Evolutionary conservation across 108 stramenopile species (phyloP).

Genomic region (Chaetoceros muelleri): DNA sequence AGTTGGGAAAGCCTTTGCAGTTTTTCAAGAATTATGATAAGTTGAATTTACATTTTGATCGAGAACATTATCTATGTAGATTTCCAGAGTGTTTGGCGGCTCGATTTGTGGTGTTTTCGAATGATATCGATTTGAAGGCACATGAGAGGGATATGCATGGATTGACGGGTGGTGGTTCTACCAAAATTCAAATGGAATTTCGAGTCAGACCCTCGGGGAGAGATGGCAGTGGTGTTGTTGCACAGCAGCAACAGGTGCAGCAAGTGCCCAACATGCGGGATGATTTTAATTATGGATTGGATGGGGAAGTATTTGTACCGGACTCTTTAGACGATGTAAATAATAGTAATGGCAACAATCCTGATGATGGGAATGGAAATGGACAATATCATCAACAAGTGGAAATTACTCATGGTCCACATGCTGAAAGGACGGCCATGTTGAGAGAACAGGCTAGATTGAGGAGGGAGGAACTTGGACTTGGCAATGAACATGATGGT

Average conservation of each 20-base stretch:
- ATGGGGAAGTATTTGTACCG: slow-evolving; percentile 85
- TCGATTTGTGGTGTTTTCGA: slow-evolving; percentile 78
- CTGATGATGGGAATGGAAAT: slow-evolving; percentile 8
- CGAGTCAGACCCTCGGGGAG: slow-evolving; percentile 43
- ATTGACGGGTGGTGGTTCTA: slow-evolving; percentile 32
- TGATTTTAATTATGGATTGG: slow-evolving; percentile 62
- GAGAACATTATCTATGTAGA: slow-evolving; percentile 72
- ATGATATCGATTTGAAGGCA: slow-evolving; percentile 71
- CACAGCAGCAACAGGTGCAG: slow-evolving; percentile 19
- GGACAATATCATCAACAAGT: slow-evolving; percentile 29
- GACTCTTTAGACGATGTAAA: slow-evolving; percentile 35
- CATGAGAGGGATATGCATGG: slow-evolving; percentile 67
- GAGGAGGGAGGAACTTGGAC: slow-evolving; percentile 32
- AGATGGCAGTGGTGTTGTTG: slow-evolving; percentile 13
- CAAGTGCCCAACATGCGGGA: slow-evolving; percentile 25
- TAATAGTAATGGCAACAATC: no score
- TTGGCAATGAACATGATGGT: neutral
- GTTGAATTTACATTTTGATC: slow-evolving; percentile 73
- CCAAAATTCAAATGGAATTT: slow-evolving; percentile 79
- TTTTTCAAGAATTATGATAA: slow-evolving; percentile 73
- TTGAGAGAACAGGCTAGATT: slow-evolving; percentile 55
- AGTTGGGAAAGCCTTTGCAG: slow-evolving; percentile 58
- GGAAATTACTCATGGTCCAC: slow-evolving; percentile 44
- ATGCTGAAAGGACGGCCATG: slow-evolving; percentile 70
- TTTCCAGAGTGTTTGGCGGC: slow-evolving; percentile 64